Percentiles rank a stretch among this genome's conserved stretches.
phyloP scores from a whole-genome alignment of 257 asterid species.

The Solanum chiquidenum region DNA sequence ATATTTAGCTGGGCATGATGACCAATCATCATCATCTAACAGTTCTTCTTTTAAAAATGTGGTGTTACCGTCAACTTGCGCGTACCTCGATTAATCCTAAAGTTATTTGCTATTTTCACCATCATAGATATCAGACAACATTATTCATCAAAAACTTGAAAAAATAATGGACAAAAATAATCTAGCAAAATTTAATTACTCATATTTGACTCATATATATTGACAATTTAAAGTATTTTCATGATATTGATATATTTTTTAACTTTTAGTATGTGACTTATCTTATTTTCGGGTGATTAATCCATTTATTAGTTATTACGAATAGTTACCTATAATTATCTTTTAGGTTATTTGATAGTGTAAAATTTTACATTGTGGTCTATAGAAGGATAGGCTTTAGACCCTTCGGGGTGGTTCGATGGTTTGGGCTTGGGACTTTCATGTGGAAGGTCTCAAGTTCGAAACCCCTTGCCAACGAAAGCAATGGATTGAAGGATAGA shows the following conservation, averaged over 20 bases:
- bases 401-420: neutral
- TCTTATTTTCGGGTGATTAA: neutral
- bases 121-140: neutral
- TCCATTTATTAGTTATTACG: neutral
- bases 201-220: neutral
- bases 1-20: constrained; percentile 4
- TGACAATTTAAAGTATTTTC: constrained; percentile 11
- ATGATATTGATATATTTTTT: constrained; percentile 3
- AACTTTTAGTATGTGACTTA: constrained; percentile 21
- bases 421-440: too few species aligned
- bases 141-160: neutral
- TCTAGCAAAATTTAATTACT: neutral
- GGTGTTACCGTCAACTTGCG: neutral
- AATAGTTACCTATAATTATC: neutral
- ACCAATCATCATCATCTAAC: neutral
- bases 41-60: neutral
- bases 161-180: neutral
- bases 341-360: neutral
- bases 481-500: too few species aligned
- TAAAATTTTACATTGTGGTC: neutral
- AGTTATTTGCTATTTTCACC: neutral
- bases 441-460: too few species aligned
- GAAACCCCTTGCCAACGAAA: too few species aligned
- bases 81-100: neutral
- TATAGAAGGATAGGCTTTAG: neutral